Evolutionary conservation across 352 stramenopile genomes (phyloP).

Genomic region (Globisporangium irregulare): DNA sequence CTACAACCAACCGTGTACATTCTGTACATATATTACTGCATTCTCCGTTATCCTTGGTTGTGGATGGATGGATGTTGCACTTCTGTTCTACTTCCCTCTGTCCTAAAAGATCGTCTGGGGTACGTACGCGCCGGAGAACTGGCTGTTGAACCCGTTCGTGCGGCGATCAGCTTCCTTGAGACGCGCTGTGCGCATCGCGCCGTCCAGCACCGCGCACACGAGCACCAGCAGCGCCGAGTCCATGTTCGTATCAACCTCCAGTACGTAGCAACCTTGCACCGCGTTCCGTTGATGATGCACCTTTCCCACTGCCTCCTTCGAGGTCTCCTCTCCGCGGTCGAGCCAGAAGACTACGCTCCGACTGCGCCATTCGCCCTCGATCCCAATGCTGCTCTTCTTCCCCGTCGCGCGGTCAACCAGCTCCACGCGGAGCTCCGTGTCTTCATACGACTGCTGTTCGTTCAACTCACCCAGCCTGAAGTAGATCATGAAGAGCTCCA

Average conservation of each 20-base stretch:
- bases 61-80: too few relatives aligned
- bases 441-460: background rate
- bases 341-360: conserved; percentile 1
- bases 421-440: conserved; percentile 5
- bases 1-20: too few relatives aligned
- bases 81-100: too few relatives aligned
- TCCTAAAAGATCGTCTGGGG: too few relatives aligned
- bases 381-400: conserved; percentile 1
- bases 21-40: too few relatives aligned
- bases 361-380: conserved; percentile 3
- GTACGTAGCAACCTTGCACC: background rate
- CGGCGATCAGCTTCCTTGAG: background rate
- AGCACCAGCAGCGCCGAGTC: background rate
- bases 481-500: conserved; percentile 9
- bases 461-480: background rate
- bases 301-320: background rate
- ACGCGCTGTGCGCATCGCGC: background rate
- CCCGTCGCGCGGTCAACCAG: background rate
- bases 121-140: background rate
- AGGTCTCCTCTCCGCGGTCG: background rate
- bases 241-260: background rate
- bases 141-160: background rate
- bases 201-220: background rate
- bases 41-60: too few relatives aligned
- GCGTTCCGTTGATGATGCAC: background rate